These are phyloP conservation scores for Vanrija sp. DNA, from an alignment of 1,284 basidiomycete species.

Conservation along the genomic window DNA sequence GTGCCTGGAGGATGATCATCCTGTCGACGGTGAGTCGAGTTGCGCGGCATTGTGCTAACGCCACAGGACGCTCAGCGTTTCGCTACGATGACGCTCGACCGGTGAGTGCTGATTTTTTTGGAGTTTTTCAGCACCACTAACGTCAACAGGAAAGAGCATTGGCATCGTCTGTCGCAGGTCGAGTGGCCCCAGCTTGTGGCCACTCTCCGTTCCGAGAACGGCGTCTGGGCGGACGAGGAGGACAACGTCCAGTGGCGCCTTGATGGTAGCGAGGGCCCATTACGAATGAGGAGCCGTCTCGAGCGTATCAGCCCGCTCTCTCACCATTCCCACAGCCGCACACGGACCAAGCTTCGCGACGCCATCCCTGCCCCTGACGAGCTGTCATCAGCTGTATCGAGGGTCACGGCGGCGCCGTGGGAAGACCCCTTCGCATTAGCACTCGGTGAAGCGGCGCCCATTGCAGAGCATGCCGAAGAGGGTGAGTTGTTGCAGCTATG, in stretches of 20 bases:
- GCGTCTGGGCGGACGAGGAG: constrained; percentile 66
- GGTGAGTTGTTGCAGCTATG: constrained; percentile 45
- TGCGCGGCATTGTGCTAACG: neutral
- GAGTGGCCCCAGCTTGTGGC: constrained; percentile 47
- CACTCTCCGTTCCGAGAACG: constrained; percentile 57
- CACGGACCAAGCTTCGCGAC: constrained; percentile 50
- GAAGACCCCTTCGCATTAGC: constrained; percentile 71
- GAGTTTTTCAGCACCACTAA: too few species aligned
- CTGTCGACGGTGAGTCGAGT: constrained; percentile 33
- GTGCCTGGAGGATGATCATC: constrained; percentile 48
- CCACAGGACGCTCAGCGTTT: constrained; percentile 35
- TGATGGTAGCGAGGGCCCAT: constrained; percentile 84
- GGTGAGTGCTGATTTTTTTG: constrained; percentile 11
- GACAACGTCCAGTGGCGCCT: constrained; percentile 62
- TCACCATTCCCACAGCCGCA: constrained; percentile 1
- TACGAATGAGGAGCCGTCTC: constrained; percentile 57
- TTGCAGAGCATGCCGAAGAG: constrained; percentile 53
- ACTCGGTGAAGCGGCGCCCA: constrained; percentile 59
- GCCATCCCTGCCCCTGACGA: constrained; percentile 59
- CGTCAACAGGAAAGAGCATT: constrained; percentile 41
- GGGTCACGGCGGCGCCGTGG: constrained; percentile 70
- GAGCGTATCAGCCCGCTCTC: constrained; percentile 28
- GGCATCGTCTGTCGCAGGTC: constrained; percentile 38
- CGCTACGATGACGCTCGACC: constrained; percentile 41
- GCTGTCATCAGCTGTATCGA: constrained; percentile 59